Evolutionary conservation across 1,284 basidiomycete genomes (phyloP).

Genomic region (Leccinum pallidistipes): DNA sequence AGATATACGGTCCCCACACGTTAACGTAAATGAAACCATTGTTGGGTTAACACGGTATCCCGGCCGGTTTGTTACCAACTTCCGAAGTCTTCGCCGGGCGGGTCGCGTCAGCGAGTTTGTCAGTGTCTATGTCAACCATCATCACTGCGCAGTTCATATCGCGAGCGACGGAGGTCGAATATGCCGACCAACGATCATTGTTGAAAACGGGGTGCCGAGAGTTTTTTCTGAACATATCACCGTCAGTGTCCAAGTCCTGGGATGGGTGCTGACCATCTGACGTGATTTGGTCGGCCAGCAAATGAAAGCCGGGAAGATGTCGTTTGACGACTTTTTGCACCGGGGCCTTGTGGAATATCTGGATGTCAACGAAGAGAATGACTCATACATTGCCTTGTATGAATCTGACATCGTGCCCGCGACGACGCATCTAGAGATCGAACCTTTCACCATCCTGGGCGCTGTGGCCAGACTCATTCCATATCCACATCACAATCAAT

Average conservation of each 20-base stretch:
- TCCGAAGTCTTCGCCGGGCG: slow-evolving; percentile 90
- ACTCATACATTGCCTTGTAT: slow-evolving; percentile 95
- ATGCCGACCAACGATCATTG: slow-evolving; percentile 97
- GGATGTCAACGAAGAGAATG: slow-evolving; percentile 99
- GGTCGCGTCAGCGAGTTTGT: slow-evolving; percentile 96
- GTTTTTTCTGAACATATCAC: slow-evolving; percentile 83
- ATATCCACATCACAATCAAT: slow-evolving; percentile 99
- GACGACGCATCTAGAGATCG: slow-evolving; percentile 97
- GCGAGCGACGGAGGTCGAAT: slow-evolving; percentile 98
- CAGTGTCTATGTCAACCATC: slow-evolving; percentile 94
- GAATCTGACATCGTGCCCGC: slow-evolving; percentile 81
- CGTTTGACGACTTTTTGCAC: slow-evolving; percentile 94
- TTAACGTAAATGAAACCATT: slow-evolving; percentile 96
- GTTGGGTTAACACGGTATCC: slow-evolving; percentile 92
- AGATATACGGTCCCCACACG: slow-evolving; percentile 91
- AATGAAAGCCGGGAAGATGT: slow-evolving; percentile 77
- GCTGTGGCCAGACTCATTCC: slow-evolving; percentile 98
- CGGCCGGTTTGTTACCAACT: slow-evolving; percentile 83
- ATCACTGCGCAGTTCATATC: slow-evolving; percentile 95
- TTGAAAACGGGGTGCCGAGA: slow-evolving; percentile 79
- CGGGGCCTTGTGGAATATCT: slow-evolving; percentile 99
- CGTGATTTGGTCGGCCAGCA: slow-evolving; percentile 45
- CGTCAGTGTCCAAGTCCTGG: slow-evolving; percentile 41
- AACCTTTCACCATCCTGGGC: slow-evolving; percentile 97
- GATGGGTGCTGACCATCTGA: slow-evolving; percentile 15